These are phyloP conservation scores for Apium graveolens DNA, from an alignment of 129 eudicot genomes.

Conservation along the genomic window DNA sequence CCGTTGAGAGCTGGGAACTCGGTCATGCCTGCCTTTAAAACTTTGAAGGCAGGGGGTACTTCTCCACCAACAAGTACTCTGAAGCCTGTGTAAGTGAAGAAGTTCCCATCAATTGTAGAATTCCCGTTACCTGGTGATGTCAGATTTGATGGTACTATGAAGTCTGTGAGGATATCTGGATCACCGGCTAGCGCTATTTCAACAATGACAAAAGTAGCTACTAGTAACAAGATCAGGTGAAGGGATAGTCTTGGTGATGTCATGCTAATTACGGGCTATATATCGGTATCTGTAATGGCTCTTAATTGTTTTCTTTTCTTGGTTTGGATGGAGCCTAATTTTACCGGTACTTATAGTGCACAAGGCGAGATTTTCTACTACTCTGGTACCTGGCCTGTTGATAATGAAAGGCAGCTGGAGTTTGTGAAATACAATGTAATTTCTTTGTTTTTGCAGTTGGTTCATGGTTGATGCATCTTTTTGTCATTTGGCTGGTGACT, in stretches of 20 bases:
- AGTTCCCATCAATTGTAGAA: neutral
- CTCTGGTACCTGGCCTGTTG: neutral
- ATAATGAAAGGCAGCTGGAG: neutral
- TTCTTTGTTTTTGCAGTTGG: neutral
- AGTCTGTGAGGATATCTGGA: slow-evolving; percentile 15
- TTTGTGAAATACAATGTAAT: neutral
- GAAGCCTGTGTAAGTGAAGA: neutral
- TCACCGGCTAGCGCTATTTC: neutral
- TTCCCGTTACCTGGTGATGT: neutral
- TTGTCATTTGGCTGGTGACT: neutral
- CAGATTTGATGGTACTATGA: neutral
- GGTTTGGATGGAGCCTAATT: neutral
- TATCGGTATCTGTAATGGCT: neutral
- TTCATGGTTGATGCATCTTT: neutral
- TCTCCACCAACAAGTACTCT: neutral
- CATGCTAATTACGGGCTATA: neutral
- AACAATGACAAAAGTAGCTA: neutral
- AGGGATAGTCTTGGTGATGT: slow-evolving; percentile 1
- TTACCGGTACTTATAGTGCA: neutral
- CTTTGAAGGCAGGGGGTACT: neutral
- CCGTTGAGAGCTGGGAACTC: slow-evolving; percentile 8
- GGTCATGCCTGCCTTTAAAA: neutral
- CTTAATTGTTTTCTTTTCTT: neutral
- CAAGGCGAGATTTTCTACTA: neutral
- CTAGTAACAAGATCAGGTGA: neutral